These are phyloP conservation scores for Sordariomycetes sp. DNA, from an alignment of 2,329 filamentous ascomycete genomes.

Conservation along the genomic window DNA sequence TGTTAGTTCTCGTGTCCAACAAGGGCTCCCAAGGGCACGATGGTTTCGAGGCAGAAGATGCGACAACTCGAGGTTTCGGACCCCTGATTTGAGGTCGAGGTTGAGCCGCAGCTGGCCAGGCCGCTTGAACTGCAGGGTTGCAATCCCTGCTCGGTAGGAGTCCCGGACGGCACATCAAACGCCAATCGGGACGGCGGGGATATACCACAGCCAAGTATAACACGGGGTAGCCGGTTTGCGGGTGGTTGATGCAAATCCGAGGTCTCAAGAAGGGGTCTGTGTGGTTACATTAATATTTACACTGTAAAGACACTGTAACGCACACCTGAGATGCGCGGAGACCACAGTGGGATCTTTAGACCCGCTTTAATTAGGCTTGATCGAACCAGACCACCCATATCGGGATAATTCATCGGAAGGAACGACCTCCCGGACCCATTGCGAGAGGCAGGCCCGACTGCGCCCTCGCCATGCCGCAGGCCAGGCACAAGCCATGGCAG, in stretches of 20 bases:
- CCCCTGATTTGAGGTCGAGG: constrained; percentile 3
- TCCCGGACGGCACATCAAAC: constrained; percentile 4
- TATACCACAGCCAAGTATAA: background rate
- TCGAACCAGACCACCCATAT: background rate
- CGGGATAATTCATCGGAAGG: background rate
- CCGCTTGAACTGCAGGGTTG: background rate
- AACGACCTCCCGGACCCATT: background rate
- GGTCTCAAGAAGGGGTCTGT: background rate
- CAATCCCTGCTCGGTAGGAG: background rate
- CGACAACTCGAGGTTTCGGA: constrained; percentile 35
- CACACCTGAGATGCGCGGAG: background rate
- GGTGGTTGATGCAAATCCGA: background rate
- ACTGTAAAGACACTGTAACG: background rate
- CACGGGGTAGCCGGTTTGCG: background rate
- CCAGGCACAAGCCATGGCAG: background rate
- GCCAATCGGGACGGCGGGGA: background rate
- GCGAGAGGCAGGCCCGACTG: no score
- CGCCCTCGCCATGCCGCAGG: background rate
- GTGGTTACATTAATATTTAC: background rate
- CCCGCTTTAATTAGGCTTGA: background rate
- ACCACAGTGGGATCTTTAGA: background rate
- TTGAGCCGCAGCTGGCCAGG: background rate
- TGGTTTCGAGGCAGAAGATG: constrained; percentile 35
- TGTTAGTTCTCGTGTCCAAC: background rate
- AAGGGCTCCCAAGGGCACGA: constrained; percentile 12